Conservation (phyloP, 2,329 filamentous ascomycete species). For the Myriosclerotinia curreyana region DNA sequence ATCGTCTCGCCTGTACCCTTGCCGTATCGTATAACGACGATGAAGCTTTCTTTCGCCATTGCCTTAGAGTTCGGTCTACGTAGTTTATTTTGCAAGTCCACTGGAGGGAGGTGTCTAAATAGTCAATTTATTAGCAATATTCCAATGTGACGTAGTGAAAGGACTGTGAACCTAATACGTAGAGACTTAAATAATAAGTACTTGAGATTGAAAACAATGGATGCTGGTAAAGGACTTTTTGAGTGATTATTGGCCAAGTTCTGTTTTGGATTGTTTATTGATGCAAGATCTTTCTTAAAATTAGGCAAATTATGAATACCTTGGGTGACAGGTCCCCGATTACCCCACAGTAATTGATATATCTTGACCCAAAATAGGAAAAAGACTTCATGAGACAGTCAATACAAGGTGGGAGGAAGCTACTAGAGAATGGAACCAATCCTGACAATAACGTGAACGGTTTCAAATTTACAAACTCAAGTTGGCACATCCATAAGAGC, state of each 20-base stretch:
- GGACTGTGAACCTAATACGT: not conserved
- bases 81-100: not conserved
- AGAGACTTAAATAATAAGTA: too few species aligned
- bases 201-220: not conserved
- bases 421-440: not conserved
- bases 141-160: rapidly evolving
- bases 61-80: too few species aligned
- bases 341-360: not conserved
- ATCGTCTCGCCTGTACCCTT: not conserved
- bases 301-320: not conserved
- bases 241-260: not conserved
- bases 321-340: too few species aligned
- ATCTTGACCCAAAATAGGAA: too few species aligned
- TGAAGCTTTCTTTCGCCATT: not conserved
- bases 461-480: not conserved
- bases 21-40: not conserved
- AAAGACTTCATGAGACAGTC: too few species aligned
- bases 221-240: rapidly evolving
- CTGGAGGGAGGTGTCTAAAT: not conserved
- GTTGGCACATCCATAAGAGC: not conserved
- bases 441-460: not conserved
- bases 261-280: not conserved
- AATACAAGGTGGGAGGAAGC: too few species aligned
- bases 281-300: not conserved
- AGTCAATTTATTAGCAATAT: not conserved